Base-by-base conservation (phyloP, 2,329 filamentous ascomycete genomes). In the Ilyonectria mors-panacis region DNA sequence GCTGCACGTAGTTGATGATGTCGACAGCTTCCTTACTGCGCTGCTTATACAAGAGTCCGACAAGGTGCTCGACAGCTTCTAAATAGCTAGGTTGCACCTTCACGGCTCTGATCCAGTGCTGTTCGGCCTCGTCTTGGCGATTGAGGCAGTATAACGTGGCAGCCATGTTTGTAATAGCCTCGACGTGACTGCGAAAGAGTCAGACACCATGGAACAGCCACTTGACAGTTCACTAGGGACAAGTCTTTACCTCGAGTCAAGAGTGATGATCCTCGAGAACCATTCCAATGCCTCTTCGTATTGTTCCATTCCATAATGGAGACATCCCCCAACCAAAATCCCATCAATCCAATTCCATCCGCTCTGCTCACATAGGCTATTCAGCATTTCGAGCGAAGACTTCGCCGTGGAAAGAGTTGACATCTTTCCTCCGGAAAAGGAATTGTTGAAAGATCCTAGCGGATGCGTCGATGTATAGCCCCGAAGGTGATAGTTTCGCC, bases 51-150 rank as follows among this genome's bases (percentile, higher is more conserved):
- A 98, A 81, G 53, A 98, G 84, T 1, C 94, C 94, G 33, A 98
- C 93, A 1, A 99, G 87, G 83, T 98, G 95, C 78, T 99, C 96
- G 3, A 96, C 94, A 8, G 96, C 95, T 82, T 99, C 96, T 64
- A 99, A 93, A 81, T 97, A 97, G 77, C 91, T 93, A 0, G 96
- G 96, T 9, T 93, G 91, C 64, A 93, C 84, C 76, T 91, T 93
- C 28, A 98, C 90, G n/a, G 94, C 94, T 67, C 88, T 89, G 70
- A 92, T 85, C 96, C 96, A 99, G 76, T 94, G 88, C 65, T 90
- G 87, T 77, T 97, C 92, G 7, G 96, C 96, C 76, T 98, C 95
- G 54, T 92, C 88, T 65, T 92, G 92, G 66, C 92, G 91, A 67
- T 94, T 91, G 10, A 98, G 87, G 64, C 94, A 94, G 72, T 97